Evolutionary conservation across 2,329 filamentous ascomycete species (phyloP).

Genomic region (Chrysoporthe deuterocubensis): DNA sequence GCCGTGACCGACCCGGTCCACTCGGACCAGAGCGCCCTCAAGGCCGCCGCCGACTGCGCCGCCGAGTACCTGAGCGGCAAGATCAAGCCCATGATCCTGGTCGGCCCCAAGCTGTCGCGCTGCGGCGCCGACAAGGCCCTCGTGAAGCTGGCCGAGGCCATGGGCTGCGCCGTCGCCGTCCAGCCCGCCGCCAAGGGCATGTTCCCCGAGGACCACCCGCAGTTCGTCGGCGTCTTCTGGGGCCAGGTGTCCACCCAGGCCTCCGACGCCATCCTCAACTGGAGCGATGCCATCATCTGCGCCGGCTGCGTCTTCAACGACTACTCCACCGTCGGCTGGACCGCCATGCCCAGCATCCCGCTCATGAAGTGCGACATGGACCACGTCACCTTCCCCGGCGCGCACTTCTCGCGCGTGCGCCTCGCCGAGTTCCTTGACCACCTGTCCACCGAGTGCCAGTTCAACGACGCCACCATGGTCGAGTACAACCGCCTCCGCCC

Average conservation of each 20-base stretch:
- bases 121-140: conserved; percentile 32
- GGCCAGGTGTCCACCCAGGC: conserved; percentile 35
- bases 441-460: conserved; percentile 31
- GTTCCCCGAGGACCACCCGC: conserved; percentile 36
- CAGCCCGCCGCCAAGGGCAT: conserved; percentile 38
- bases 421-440: conserved; percentile 34
- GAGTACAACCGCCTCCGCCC: conserved; percentile 35
- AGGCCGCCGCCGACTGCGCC: conserved; percentile 33
- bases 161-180: conserved; percentile 36
- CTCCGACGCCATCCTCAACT: conserved; percentile 35
- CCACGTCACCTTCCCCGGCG: conserved; percentile 35
- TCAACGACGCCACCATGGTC: conserved; percentile 35
- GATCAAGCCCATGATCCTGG: conserved; percentile 36
- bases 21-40: conserved; percentile 31
- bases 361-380: conserved; percentile 36
- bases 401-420: conserved; percentile 35
- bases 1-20: conserved; percentile 33
- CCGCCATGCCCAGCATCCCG: conserved; percentile 35
- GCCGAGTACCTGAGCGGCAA: conserved; percentile 33
- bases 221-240: conserved; percentile 37
- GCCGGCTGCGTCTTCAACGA: conserved; percentile 35
- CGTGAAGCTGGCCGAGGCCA: conserved; percentile 34
- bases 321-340: conserved; percentile 37
- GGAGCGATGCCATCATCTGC: conserved; percentile 36
- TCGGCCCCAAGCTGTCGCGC: conserved; percentile 33